Base-by-base conservation (phyloP, 1,284 basidiomycete species). In the Mixia osmundae region DNA sequence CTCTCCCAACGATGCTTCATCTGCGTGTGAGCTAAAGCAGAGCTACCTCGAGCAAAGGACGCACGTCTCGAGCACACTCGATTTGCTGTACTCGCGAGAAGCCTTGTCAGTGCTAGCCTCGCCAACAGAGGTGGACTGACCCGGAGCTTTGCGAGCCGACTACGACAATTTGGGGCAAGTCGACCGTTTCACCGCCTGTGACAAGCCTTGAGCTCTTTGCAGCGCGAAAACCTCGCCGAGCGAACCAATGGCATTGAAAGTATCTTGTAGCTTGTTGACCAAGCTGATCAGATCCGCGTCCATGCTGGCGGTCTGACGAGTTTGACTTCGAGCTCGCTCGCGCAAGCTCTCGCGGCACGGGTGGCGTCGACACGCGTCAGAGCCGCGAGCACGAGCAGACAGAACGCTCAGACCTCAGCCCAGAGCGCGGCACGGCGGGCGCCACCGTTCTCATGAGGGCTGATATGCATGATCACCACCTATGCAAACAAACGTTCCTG, bases 231-330 rank as follows among this genome's bases (percentile, higher is more conserved):
- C 20, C 8, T 12, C 3, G 20, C 4, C 7, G 3, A n/a, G 15
- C 16, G n/a, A 23, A 40, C 44, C 47, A 34, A 52, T 51, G 25
- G 47, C 43, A 38, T 54, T 51, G 41, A 55, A 50, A 39, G 54
- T 59, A 41, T 55, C 57, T 60, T 95, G 89, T 32, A 97, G 73
- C 61, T 76, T 77, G 63, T 95, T 95, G 36, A 95, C 89, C 18
- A 94, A 69, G 49, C 76, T 73, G 51, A 95, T 97, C 48, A 95
- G 71, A 58, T 94, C 85, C 36, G 74, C 69, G 58, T 89, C 82
- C 82, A 87, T 80, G 45, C 9, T 33, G 20, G 12, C 6, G 9
- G 7, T 15, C 27, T 29, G 47, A 66, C 55, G 55, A 54, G 20
- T 42, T 53, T 47, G 22, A n/a, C n/a, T n/a, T n/a, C n/a, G n/a